A percentile compares a stretch with the other conserved stretches of the same genome.
Conservation (phyloP, 2,329 filamentous ascomycete genomes). For the Fusarium sulawesiense region DNA sequence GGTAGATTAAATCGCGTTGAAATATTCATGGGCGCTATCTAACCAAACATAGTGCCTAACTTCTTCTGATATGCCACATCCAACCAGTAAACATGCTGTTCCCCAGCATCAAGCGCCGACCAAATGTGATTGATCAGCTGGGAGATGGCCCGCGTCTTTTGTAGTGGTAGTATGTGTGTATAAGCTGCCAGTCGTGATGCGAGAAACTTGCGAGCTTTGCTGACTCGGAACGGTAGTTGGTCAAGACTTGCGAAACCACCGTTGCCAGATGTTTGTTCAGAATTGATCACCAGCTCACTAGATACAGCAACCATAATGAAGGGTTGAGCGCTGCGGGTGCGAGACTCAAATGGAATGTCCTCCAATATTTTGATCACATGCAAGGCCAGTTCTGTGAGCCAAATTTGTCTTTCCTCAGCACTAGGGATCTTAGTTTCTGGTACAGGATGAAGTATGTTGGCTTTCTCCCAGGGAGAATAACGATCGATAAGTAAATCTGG, state of each 20-base stretch:
- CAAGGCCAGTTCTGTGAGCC: slow-evolving; percentile 1
- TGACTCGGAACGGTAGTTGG: background rate
- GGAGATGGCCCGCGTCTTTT: slow-evolving; percentile 1
- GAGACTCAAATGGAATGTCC: slow-evolving; percentile 5
- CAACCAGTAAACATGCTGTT: slow-evolving; percentile 6
- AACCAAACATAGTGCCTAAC: slow-evolving; percentile 7
- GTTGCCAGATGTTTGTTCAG: too few relatives aligned
- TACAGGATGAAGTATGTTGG: background rate
- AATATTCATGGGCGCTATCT: background rate
- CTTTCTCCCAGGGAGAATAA: background rate
- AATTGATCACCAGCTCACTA: background rate
- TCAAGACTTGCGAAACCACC: background rate
- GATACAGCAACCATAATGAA: slow-evolving; percentile 16
- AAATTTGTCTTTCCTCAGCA: background rate
- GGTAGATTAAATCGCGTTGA: background rate
- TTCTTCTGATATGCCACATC: slow-evolving; percentile 15
- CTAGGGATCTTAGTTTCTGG: background rate
- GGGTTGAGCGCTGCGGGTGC: slow-evolving; percentile 10
- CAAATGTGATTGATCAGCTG: slow-evolving; percentile 12
- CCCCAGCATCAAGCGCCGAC: background rate
- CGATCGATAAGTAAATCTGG: slow-evolving; percentile 9
- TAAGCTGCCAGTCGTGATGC: slow-evolving; percentile 3
- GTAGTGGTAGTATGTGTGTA: slow-evolving; percentile 1
- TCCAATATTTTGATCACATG: background rate
- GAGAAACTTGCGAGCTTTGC: background rate